Evolutionary conservation across 225 moss, liverwort and hornwort genomes (phyloP).

Genomic region (Asterella californica): DNA sequence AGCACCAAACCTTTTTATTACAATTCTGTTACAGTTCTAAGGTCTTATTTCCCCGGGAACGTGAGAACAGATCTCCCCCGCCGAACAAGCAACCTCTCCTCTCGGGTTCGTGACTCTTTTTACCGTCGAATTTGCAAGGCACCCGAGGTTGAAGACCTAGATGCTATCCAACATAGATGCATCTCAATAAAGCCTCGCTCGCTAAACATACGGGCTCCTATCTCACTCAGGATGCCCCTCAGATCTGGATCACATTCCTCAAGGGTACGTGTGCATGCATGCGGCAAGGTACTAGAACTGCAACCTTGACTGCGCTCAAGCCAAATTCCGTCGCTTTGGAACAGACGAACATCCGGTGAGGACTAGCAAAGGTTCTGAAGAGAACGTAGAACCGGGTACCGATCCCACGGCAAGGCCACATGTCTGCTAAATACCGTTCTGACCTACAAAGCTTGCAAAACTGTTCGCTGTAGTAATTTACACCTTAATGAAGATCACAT

Average conservation of each 20-base stretch:
- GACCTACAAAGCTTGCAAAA: slow-evolving; percentile 13
- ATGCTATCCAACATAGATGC: not conserved
- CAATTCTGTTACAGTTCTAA: not conserved
- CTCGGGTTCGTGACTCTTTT: not conserved
- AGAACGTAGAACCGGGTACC: not conserved
- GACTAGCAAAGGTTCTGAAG: not conserved
- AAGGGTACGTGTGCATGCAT: not conserved
- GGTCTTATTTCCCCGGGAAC: too few relatives aligned
- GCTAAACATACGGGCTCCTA: not conserved
- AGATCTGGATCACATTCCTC: not conserved
- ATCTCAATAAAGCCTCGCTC: not conserved
- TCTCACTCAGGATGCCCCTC: not conserved
- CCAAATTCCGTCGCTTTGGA: not conserved
- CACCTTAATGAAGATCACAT: slow-evolving; percentile 17
- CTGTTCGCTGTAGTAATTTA: slow-evolving; percentile 9
- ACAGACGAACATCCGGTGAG: not conserved
- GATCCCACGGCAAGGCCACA: not conserved
- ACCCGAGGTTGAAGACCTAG: not conserved
- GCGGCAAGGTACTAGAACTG: not conserved
- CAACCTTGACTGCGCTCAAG: not conserved
- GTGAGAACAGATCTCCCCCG: not conserved
- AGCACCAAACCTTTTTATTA: slow-evolving; percentile 12
- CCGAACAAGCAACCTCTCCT: not conserved
- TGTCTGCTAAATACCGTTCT: not conserved
- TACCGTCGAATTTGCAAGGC: not conserved